Evolutionary conservation across 1,284 basidiomycete genomes (phyloP), one percentile per base, ranked within the genome.

Genomic region (Apiotrichum sp.): DNA sequence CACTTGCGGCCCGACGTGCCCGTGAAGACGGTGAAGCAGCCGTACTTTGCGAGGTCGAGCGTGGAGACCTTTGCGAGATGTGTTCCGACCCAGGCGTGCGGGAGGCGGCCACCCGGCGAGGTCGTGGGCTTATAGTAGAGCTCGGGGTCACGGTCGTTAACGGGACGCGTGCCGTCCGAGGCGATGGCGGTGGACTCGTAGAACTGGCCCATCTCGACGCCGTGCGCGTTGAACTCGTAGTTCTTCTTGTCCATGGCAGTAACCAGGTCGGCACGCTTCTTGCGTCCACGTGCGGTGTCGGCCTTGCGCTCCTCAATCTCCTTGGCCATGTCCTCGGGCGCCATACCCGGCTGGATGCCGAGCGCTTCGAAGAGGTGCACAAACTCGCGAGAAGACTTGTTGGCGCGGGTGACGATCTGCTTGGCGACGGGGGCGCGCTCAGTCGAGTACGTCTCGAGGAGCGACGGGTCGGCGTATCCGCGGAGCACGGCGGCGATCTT

Each of bases 241-340:
- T 59, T 55, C 44, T 59, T 59, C 16, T 35, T 31, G 50, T 59
- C 39, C 57, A 59, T 59, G 39, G 57, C 57, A 0, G 46, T 38
- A 10, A 59, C 57, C 9, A 59, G 50, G n/a, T 52, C 47, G 32
- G 57, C 53, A 29, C 57, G 57, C 54, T 59, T 59, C 50, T 55
- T 38, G 42, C 38, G 32, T 6, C 57, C 57, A 14, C 31, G 11
- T 13, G n/a, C 29, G 4, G 57, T 59, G 50, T 49, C 29, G 33
- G 57, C 57, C 47, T 59, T 59, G 47, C 57, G 57, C 47, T 59
- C 57, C 44, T 55, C 57, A n/a, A 59, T 59, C 47, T 52, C 57
- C 36, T 50, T 53, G 38, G 54, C 53, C 53, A 59, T 59, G 43
- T 53, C 47, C n/a, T 42, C 47, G n/a, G 41, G 36, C 4, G 13